Evolutionary conservation across 441 rosid species (phyloP).

Genomic region (Biscutella laevigata): DNA sequence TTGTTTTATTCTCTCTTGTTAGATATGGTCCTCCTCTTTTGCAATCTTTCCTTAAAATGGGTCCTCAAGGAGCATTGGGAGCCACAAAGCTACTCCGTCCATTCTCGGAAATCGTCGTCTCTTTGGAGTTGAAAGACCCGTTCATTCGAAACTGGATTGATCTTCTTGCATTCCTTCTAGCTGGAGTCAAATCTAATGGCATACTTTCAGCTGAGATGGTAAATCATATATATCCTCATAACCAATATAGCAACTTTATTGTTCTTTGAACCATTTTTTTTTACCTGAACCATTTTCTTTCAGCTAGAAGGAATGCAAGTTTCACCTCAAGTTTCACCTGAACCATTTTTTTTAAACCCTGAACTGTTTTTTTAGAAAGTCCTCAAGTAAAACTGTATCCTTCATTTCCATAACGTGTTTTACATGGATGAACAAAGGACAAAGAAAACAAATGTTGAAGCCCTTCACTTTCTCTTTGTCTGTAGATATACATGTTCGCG

Average conservation of each 20-base stretch:
- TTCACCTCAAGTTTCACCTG: no score
- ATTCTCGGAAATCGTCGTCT: slow-evolving; percentile 71
- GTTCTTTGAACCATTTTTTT: not conserved
- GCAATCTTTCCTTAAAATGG: slow-evolving; percentile 73
- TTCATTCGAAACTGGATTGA: slow-evolving; percentile 88
- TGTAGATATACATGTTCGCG: slow-evolving; percentile 82
- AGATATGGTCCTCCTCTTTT: slow-evolving; percentile 72
- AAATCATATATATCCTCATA: slow-evolving; percentile 26
- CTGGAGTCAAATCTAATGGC: slow-evolving; percentile 95
- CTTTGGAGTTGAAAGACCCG: slow-evolving; percentile 66
- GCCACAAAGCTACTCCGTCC: slow-evolving; percentile 87
- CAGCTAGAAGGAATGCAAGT: no score
- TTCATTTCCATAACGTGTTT: not conserved
- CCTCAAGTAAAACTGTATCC: no score
- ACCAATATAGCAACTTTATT: not conserved
- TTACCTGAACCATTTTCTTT: no score
- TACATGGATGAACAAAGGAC: not conserved
- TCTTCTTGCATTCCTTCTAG: slow-evolving; percentile 85
- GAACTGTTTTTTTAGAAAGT: no score
- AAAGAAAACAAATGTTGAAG: no score
- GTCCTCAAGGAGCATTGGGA: slow-evolving; percentile 76
- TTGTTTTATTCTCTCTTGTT: not conserved
- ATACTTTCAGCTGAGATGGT: slow-evolving; percentile 99
- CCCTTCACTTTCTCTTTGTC: not conserved
- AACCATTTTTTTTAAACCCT: no score